These are phyloP conservation scores for Geotrichum klebahnii DNA, from an alignment of 1,139 yeast species.

Conservation along the genomic window DNA sequence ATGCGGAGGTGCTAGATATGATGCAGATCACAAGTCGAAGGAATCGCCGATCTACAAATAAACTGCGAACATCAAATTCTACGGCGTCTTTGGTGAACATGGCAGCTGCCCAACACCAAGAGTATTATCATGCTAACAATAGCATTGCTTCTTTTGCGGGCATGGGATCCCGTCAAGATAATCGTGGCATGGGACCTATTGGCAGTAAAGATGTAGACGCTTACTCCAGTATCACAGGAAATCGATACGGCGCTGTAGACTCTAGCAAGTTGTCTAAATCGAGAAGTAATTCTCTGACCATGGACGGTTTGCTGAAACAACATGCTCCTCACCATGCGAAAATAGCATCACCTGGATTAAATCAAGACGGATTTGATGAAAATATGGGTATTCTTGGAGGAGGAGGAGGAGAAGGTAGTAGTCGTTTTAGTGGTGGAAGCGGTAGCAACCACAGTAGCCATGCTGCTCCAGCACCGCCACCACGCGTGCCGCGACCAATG, in stretches of 20 bases:
- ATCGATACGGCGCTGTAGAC: constrained; percentile 20
- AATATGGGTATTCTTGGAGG: too few species aligned
- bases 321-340: background rate
- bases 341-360: too few species aligned
- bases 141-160: background rate
- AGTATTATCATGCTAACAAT: background rate
- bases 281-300: constrained; percentile 18
- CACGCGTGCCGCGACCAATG: background rate
- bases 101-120: constrained; percentile 1
- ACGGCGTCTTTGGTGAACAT: constrained; percentile 5
- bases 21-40: constrained; percentile 9
- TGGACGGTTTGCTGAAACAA: too few species aligned
- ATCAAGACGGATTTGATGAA: too few species aligned
- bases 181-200: background rate
- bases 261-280: constrained; percentile 12
- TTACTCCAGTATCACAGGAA: background rate
- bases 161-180: background rate
- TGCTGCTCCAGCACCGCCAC: background rate
- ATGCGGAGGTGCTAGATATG: constrained; percentile 6
- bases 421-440: background rate
- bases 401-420: background rate
- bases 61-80: constrained; percentile 5
- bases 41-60: constrained; percentile 1
- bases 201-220: background rate
- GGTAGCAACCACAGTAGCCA: background rate